Conservation (phyloP, 495 filamentous ascomycete species). For the Cercophora newfieldiana region DNA sequence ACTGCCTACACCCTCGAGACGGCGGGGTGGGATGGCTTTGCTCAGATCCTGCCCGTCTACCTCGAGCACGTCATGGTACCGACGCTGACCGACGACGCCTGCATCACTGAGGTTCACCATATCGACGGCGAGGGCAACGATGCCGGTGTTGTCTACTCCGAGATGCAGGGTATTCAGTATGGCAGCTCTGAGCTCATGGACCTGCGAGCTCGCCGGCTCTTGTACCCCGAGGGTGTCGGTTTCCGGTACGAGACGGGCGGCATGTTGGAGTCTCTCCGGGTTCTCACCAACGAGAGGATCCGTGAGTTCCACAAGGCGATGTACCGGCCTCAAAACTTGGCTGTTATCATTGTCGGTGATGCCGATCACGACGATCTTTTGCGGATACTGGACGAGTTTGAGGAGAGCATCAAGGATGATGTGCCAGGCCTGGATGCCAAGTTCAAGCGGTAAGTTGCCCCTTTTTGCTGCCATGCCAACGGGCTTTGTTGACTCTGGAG, state of each 20-base stretch:
- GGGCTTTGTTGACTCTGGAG: neutral
- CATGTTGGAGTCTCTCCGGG: slow-evolving; percentile 88
- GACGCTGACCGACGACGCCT: slow-evolving; percentile 86
- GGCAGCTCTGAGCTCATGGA: slow-evolving; percentile 80
- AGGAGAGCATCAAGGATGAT: slow-evolving; percentile 78
- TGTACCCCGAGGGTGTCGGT: slow-evolving; percentile 87
- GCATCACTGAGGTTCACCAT: slow-evolving; percentile 95
- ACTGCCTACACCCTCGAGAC: slow-evolving; percentile 96
- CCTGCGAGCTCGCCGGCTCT: slow-evolving; percentile 67
- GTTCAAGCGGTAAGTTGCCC: slow-evolving; percentile 61
- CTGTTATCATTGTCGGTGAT: slow-evolving; percentile 84
- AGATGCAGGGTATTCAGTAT: slow-evolving; percentile 97
- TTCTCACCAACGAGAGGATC: slow-evolving; percentile 84
- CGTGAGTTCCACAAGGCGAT: slow-evolving; percentile 91
- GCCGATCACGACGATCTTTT: slow-evolving; percentile 81
- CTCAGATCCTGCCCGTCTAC: slow-evolving; percentile 91
- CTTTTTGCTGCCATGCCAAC: neutral
- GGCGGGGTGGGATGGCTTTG: slow-evolving; percentile 95
- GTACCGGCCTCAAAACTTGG: slow-evolving; percentile 97
- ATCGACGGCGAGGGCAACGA: slow-evolving; percentile 90
- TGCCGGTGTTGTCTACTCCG: slow-evolving; percentile 96
- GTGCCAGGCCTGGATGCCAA: slow-evolving; percentile 71
- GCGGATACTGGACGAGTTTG: slow-evolving; percentile 79
- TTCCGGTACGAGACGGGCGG: slow-evolving; percentile 97
- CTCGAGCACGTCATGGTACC: slow-evolving; percentile 92